Evolutionary conservation across 495 filamentous ascomycete genomes (phyloP), one percentile per base, ranked within the genome.

Genomic region (Podospora pseudoanserina): DNA sequence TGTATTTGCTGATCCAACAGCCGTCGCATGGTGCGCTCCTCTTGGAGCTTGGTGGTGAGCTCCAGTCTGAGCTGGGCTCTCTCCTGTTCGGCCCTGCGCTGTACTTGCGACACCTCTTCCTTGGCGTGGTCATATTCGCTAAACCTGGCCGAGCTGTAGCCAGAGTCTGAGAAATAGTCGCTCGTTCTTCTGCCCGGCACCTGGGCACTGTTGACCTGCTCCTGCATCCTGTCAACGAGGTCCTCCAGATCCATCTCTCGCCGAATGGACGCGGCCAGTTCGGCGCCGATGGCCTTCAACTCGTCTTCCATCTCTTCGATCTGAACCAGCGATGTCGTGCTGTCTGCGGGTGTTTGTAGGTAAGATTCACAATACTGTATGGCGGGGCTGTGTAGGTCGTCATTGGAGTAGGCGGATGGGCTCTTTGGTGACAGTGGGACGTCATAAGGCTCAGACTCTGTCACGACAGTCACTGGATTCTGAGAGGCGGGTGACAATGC

Each of bases 161-260:
- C 95, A 0, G 93, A 96, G 75, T 99, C 95, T 0, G 95, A 99
- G 76, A 94, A 99, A 79, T 99, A 98, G 78, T 99, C 95, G 77
- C 95, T 99, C 4, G 93, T 97, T 64, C 94, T 86, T 75, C 89
- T 89, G 68, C 87, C 89, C 2, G 86, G 84, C n/a, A 79, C 83
- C 61, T 87, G 81, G 4, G 83, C 77, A 69, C 85, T 86, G 53
- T 82, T 83, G 66, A 87, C 85, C 71, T 96, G 93, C 44, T 86
- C 79, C 77, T 97, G 93, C 72, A 96, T 78, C 65, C 90, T 85
- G 69, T 99, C 95, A 2, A 98, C 88, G 59, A 97, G 80, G 74
- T 99, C 96, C 76, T 99, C 95, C 60, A 99, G 78, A 72, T 99
- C 95, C 89, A 99, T 93, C 82, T 99, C 95, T 70, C 95, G 88